These are phyloP conservation scores for Trypanosoma vivax DNA, from an alignment of 208 protist species.

Conservation along the genomic window DNA sequence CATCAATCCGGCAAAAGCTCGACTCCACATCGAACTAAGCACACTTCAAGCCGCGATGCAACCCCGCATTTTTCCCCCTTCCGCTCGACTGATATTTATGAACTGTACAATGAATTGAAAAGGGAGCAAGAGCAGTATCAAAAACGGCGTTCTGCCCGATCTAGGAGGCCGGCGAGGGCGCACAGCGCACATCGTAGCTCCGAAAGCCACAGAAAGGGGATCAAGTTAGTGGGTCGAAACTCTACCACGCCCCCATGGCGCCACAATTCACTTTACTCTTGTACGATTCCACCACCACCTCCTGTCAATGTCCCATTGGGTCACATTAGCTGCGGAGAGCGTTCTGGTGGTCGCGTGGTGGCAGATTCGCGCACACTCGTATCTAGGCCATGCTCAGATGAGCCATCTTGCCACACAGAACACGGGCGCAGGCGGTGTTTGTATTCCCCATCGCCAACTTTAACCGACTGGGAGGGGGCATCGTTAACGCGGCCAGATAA, in stretches of 20 bases:
- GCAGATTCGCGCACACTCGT: too few species aligned
- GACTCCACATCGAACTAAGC: too few species aligned
- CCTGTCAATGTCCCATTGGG: conserved; percentile 51
- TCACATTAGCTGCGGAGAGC: conserved; percentile 51
- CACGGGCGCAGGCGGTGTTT: too few species aligned
- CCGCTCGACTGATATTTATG: conserved; percentile 11
- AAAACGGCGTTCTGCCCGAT: background rate
- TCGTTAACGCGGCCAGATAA: too few species aligned
- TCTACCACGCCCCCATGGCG: conserved; percentile 35
- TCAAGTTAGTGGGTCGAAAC: background rate
- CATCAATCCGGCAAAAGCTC: background rate
- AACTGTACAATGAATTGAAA: conserved; percentile 17
- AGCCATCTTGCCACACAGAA: too few species aligned
- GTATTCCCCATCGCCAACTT: too few species aligned
- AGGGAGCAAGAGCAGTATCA: conserved; percentile 5
- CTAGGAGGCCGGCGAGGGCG: background rate
- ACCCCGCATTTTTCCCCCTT: conserved; percentile 4
- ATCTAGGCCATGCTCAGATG: too few species aligned
- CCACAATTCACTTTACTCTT: conserved; percentile 18
- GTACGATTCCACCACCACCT: conserved; percentile 25
- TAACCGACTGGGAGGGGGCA: too few species aligned
- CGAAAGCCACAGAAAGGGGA: background rate
- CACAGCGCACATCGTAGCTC: background rate
- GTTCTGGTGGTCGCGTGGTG: too few species aligned
- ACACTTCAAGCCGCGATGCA: background rate